Evolutionary conservation across 2,329 filamentous ascomycete species (phyloP).

Genomic region (Kalmusia sp.): DNA sequence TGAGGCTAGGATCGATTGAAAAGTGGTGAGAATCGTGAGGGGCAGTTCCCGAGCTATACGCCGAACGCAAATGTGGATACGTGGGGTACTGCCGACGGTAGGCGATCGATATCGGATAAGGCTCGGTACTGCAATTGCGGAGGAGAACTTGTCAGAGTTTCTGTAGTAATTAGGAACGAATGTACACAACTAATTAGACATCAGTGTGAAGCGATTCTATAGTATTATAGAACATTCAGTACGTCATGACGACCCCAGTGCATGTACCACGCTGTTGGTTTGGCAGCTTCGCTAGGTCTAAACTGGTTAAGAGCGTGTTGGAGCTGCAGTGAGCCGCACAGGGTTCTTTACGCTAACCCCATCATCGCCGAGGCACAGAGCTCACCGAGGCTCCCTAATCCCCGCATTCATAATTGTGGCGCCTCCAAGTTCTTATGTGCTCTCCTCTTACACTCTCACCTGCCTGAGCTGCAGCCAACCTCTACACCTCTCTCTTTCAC

Average conservation of each 20-base stretch:
- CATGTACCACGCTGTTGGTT: neutral
- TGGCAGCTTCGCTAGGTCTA: neutral
- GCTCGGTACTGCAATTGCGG: neutral
- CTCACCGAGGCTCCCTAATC: slow-evolving; percentile 5
- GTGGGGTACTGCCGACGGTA: neutral
- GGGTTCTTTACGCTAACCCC: slow-evolving; percentile 6
- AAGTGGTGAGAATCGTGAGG: too few species aligned
- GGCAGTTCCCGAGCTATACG: too few species aligned
- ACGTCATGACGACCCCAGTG: neutral
- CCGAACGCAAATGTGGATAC: neutral
- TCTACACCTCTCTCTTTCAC: slow-evolving; percentile 1
- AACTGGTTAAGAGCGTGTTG: neutral
- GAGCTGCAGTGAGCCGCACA: neutral
- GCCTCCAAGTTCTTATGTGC: neutral
- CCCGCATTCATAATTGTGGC: slow-evolving; percentile 5
- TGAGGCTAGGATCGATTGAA: too few species aligned
- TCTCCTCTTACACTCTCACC: neutral
- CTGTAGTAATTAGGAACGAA: too few species aligned
- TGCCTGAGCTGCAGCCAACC: neutral
- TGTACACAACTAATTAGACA: too few species aligned
- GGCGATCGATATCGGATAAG: neutral
- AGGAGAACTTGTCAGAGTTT: too few species aligned
- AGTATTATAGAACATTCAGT: neutral
- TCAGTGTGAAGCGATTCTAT: neutral
- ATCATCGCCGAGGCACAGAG: slow-evolving; percentile 6